Evolutionary conservation across 2,329 filamentous ascomycete genomes (phyloP).

Genomic region (Rosellinia necatrix): DNA sequence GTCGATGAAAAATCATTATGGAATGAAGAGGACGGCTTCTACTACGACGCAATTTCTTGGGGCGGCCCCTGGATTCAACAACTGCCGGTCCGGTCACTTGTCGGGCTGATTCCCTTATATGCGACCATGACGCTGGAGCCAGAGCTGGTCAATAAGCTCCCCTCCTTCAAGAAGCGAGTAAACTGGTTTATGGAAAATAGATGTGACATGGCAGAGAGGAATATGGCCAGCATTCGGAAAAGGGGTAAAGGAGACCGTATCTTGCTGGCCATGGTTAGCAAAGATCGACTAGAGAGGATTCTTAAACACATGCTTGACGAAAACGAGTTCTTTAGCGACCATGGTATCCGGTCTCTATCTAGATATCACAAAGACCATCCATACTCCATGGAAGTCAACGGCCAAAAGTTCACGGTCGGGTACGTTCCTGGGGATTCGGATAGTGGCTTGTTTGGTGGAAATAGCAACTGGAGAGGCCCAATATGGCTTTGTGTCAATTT

Average conservation of each 20-base stretch:
- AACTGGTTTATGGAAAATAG: constrained; percentile 94
- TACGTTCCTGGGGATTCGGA: constrained; percentile 97
- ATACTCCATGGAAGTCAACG: constrained; percentile 94
- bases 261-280: constrained; percentile 87
- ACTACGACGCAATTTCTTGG: constrained; percentile 98
- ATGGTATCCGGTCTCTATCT: constrained; percentile 89
- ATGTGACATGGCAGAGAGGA: constrained; percentile 84
- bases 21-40: constrained; percentile 97
- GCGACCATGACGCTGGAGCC: constrained; percentile 91
- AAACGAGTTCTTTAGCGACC: constrained; percentile 86
- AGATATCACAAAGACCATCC: constrained; percentile 90
- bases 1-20: constrained; percentile 82
- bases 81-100: constrained; percentile 86
- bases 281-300: constrained; percentile 88
- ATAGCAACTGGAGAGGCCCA: constrained; percentile 96
- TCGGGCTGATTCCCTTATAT: constrained; percentile 91
- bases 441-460: constrained; percentile 91
- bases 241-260: constrained; percentile 90
- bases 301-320: constrained; percentile 91
- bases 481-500: constrained; percentile 98
- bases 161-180: constrained; percentile 88
- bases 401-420: constrained; percentile 82
- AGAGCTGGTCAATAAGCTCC: constrained; percentile 88
- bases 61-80: constrained; percentile 93
- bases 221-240: constrained; percentile 90